A percentile compares a stretch with the other conserved stretches of the same genome.
Conservation (phyloP, 495 filamentous ascomycete species). For the Rhypophila decipiens region DNA sequence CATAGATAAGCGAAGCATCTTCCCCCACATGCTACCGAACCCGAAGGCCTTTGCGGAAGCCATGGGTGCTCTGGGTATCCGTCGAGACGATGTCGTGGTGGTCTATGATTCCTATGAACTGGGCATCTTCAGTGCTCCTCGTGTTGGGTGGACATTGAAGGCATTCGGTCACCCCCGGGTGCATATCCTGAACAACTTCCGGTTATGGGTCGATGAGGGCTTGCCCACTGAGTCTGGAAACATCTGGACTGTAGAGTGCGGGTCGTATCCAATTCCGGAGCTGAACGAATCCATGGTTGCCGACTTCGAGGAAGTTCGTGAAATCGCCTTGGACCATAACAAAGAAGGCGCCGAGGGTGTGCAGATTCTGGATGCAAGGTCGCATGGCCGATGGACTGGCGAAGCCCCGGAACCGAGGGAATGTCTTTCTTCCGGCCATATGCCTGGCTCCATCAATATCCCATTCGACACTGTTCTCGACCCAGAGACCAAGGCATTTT, state of each 20-base stretch:
- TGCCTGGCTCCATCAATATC: conserved; percentile 80
- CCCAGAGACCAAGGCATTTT: conserved; percentile 70
- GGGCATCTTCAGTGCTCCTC: conserved; percentile 88
- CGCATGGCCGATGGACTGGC: conserved; percentile 72
- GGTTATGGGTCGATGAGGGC: conserved; percentile 76
- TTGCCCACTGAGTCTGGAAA: conserved; percentile 75
- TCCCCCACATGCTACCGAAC: conserved; percentile 94
- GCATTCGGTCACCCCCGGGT: conserved; percentile 89
- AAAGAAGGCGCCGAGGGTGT: conserved; percentile 75
- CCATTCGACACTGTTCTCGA: conserved; percentile 77
- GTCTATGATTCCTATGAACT: conserved; percentile 86
- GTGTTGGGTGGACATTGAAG: conserved; percentile 86
- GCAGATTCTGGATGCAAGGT: conserved; percentile 86
- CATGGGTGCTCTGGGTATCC: conserved; percentile 83
- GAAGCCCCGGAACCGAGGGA: conserved; percentile 79
- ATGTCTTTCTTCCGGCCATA: conserved; percentile 84
- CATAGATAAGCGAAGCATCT: conserved; percentile 79
- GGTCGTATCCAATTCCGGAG: conserved; percentile 47
- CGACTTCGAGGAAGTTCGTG: conserved; percentile 70
- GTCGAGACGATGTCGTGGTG: conserved; percentile 77
- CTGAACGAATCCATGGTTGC: conserved; percentile 44
- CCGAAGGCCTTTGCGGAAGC: conserved; percentile 73
- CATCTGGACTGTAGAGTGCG: conserved; percentile 53
- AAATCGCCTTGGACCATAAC: conserved; percentile 64
- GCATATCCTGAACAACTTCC: conserved; percentile 91